Base-by-base conservation (phyloP, 148 eudicot genomes). In the Gaultheria prostrata region DNA sequence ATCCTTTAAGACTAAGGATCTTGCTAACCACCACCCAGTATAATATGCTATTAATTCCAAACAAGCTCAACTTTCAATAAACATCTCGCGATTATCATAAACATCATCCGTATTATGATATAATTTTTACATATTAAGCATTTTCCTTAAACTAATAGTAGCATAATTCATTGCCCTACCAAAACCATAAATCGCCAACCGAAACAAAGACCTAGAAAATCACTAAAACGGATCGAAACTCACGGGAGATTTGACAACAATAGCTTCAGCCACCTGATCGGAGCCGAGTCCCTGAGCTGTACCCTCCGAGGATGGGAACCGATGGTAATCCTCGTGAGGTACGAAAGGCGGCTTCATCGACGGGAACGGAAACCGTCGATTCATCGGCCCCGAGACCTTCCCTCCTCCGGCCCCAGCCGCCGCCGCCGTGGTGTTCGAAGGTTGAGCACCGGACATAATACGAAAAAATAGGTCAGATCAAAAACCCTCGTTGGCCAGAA, bases 171-270 rank as follows among this genome's bases (percentile, higher is more conserved):
- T 65, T 54, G 70, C 51, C 80, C 61, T 81, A 10, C 59, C 24
- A 49, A 45, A 81, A 81, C 45, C 54, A 46, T 1, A 84, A 88
- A 63, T 75, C n/a, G 49, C 49, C 81, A 63, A 77, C 30, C 77
- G 1, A 70, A 20, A 48, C 80, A 74, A 0, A 4, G 43, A 43
- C 57, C 50, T 6, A 77, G 0, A 15, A 57, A 13, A 76, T 30
- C 10, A 46, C 1, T 21, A 13, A n/a, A 33, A 82, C 17, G 17
- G 24, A 46, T 33, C n/a, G 15, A 54, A 43, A 83, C 92, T 86
- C 82, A 95, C 97, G 14, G 94, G 91, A 80, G 97, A 88, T 79
- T 92, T 94, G n/a, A 91, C 93, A 26, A 92, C 80, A n/a, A 95
- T 83, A 65, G 89, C 92, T 76, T 91, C 98, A 8, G 93, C 26